A percentile compares a stretch with the other conserved stretches of the same genome.
Conservation (phyloP, 2,329 filamentous ascomycete species). For the Colletotrichum echinochloae region DNA sequence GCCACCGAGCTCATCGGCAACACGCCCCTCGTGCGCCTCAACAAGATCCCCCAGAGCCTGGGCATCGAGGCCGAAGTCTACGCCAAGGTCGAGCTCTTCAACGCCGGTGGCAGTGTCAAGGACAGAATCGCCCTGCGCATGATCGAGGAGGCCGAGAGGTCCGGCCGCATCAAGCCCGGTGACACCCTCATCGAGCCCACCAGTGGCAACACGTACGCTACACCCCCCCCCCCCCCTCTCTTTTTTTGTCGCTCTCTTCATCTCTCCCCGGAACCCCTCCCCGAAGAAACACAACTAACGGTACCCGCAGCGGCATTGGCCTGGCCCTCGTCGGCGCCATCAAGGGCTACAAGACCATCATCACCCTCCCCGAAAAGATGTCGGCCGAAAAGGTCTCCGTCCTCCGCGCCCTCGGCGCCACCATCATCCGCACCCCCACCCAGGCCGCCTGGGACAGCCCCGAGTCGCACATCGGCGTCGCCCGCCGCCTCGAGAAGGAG, state of each 20-base stretch:
- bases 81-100: slow-evolving; percentile 93
- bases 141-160: slow-evolving; percentile 94
- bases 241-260: not conserved
- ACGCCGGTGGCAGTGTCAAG: slow-evolving; percentile 93
- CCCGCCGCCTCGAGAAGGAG: slow-evolving; percentile 89
- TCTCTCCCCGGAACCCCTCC: too few relatives aligned
- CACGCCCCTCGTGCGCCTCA: slow-evolving; percentile 93
- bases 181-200: slow-evolving; percentile 98
- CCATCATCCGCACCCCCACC: slow-evolving; percentile 97
- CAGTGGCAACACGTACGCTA: slow-evolving; percentile 84
- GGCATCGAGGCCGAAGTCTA: slow-evolving; percentile 92
- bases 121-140: slow-evolving; percentile 96
- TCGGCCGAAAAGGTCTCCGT: slow-evolving; percentile 98
- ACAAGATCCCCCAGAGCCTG: slow-evolving; percentile 90
- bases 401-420: slow-evolving; percentile 90
- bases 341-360: slow-evolving; percentile 98
- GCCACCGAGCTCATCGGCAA: slow-evolving; percentile 93
- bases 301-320: slow-evolving; percentile 76
- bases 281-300: slow-evolving; percentile 42
- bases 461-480: slow-evolving; percentile 97
- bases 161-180: slow-evolving; percentile 93
- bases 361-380: slow-evolving; percentile 99
- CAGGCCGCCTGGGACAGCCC: slow-evolving; percentile 95
- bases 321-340: slow-evolving; percentile 93
- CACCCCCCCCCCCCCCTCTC: not conserved